Evolutionary conservation across 805 yeast genomes (phyloP).

Genomic region (Candida boleticola): DNA sequence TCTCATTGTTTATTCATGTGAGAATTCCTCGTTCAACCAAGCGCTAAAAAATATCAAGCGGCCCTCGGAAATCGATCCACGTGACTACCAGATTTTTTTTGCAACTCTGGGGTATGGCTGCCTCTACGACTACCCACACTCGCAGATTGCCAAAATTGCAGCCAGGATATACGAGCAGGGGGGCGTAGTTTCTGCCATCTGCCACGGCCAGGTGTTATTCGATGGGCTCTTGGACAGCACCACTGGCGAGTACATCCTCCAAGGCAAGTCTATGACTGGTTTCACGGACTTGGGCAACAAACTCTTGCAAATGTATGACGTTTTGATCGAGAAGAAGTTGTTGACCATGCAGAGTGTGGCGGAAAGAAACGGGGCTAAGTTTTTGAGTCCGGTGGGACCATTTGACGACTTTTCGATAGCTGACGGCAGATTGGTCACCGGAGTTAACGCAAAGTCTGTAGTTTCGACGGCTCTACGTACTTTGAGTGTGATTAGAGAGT

Average conservation of each 20-base stretch:
- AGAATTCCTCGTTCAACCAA: slow-evolving; percentile 35
- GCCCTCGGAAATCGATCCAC: slow-evolving; percentile 47
- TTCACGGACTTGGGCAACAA: slow-evolving; percentile 58
- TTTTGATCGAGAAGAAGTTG: slow-evolving; percentile 22
- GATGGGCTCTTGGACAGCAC: slow-evolving; percentile 42
- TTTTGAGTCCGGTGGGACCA: slow-evolving; percentile 47
- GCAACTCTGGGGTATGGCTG: slow-evolving; percentile 72
- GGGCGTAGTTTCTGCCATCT: slow-evolving; percentile 62
- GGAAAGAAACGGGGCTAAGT: slow-evolving; percentile 41
- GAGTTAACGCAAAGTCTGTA: slow-evolving; percentile 63
- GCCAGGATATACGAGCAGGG: slow-evolving; percentile 45
- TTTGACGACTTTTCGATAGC: slow-evolving; percentile 49
- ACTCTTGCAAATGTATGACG: slow-evolving; percentile 17
- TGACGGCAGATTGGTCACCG: slow-evolving; percentile 64
- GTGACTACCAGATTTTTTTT: slow-evolving; percentile 51
- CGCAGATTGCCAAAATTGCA: slow-evolving; percentile 47
- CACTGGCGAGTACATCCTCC: slow-evolving; percentile 43
- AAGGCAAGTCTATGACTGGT: slow-evolving; percentile 59
- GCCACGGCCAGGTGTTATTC: slow-evolving; percentile 67
- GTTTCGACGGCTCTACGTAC: slow-evolving; percentile 45
- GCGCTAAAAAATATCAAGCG: slow-evolving; percentile 41
- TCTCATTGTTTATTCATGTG: slow-evolving; percentile 34
- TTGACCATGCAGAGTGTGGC: slow-evolving; percentile 38
- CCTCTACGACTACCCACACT: slow-evolving; percentile 55
- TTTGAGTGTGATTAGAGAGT: slow-evolving; percentile 11